Conservation (phyloP, 2,329 filamentous ascomycete species). For the Aspergillus novofumigatus region DNA sequence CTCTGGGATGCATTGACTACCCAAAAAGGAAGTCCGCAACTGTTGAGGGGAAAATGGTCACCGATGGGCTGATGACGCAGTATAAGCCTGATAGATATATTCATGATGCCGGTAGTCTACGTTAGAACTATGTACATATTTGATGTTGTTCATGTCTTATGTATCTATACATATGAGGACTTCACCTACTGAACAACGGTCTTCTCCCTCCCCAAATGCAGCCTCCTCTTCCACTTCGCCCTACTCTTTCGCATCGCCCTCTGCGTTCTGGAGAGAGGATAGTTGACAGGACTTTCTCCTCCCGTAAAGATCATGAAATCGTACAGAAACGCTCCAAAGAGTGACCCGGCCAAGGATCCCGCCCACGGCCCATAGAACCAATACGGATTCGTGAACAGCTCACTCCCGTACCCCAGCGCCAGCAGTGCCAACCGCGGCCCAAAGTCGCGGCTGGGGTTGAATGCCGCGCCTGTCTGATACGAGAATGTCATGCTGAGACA, state of each 20-base stretch:
- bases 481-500: slow-evolving; percentile 36
- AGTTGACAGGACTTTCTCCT: slow-evolving; percentile 50
- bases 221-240: slow-evolving; percentile 26
- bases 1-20: background rate
- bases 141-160: no score
- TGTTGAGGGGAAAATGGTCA: no score
- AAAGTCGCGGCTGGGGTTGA: slow-evolving; percentile 50
- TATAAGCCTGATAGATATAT: background rate
- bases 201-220: slow-evolving; percentile 20
- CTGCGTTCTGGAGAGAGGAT: slow-evolving; percentile 43
- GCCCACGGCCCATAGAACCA: slow-evolving; percentile 47
- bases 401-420: slow-evolving; percentile 42
- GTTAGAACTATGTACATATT: background rate
- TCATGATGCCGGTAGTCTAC: background rate
- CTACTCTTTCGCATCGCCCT: slow-evolving; percentile 44
- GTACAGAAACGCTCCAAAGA: slow-evolving; percentile 48
- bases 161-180: no score
- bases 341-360: slow-evolving; percentile 35
- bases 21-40: no score
- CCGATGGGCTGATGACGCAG: no score
- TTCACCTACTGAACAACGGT: background rate
- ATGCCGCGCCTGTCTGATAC: slow-evolving; percentile 45
- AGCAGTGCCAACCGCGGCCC: slow-evolving; percentile 46
- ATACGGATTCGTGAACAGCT: slow-evolving; percentile 41
- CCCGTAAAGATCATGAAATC: slow-evolving; percentile 50